These are phyloP conservation scores for Dioszegia crocea DNA, from an alignment of 768 basidiomycete genomes.

Conservation along the genomic window DNA sequence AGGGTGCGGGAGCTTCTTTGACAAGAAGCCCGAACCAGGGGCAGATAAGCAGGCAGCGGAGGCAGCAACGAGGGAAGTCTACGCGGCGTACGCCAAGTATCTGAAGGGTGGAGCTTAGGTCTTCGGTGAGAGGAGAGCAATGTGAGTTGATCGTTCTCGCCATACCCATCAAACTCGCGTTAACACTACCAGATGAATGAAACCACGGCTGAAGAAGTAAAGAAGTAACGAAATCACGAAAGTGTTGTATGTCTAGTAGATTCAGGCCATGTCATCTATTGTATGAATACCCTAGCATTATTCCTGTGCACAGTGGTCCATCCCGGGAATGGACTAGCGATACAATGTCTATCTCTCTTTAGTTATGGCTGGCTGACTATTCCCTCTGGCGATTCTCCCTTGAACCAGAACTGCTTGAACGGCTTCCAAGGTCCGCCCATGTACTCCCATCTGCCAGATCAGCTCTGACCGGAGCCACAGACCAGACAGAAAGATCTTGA, in stretches of 20 bases:
- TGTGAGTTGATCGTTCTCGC: neutral
- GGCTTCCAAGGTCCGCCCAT: conserved; percentile 37
- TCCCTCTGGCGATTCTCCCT: neutral
- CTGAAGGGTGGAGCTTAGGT: neutral
- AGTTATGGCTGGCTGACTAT: no score
- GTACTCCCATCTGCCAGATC: conserved; percentile 34
- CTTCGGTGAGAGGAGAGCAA: no score
- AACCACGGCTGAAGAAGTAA: no score
- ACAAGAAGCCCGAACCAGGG: conserved; percentile 6
- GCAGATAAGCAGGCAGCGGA: neutral
- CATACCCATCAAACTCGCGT: neutral
- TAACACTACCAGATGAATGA: neutral
- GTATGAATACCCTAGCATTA: no score
- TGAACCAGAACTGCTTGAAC: conserved; percentile 28
- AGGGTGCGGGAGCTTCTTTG: conserved; percentile 10
- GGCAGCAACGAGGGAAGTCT: conserved; percentile 1
- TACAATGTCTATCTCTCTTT: no score
- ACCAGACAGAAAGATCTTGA: no score
- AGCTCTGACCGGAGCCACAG: neutral
- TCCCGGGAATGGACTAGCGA: no score
- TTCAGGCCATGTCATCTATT: no score
- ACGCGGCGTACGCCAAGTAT: neutral
- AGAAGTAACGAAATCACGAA: no score
- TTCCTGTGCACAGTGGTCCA: no score
- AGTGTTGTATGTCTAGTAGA: no score